Evolutionary conservation across 257 asterid genomes (phyloP).

Genomic region (Gentiana macrophylla): DNA sequence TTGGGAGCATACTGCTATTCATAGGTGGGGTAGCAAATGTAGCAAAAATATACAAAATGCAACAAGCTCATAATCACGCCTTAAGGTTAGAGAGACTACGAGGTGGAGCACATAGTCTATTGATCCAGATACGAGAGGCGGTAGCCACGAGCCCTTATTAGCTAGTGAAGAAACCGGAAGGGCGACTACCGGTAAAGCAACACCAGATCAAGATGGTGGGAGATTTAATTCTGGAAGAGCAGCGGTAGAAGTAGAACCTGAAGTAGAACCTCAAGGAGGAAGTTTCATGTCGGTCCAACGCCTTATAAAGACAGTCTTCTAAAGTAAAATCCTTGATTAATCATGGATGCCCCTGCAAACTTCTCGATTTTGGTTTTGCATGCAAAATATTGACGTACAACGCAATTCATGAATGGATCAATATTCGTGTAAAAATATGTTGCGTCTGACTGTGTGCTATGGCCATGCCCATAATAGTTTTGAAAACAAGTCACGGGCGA

Average conservation of each 20-base stretch:
- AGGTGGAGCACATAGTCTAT: constrained; percentile 68
- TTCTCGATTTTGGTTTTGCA: no score
- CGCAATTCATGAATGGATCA: no score
- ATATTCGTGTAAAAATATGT: no score
- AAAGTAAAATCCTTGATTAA: constrained; percentile 24
- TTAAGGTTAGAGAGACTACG: constrained; percentile 71
- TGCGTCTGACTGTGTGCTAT: no score
- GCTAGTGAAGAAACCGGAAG: constrained; percentile 21
- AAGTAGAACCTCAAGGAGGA: constrained; percentile 6
- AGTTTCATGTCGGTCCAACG: constrained; percentile 11
- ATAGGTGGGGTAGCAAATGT: constrained; percentile 63
- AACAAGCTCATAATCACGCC: constrained; percentile 26
- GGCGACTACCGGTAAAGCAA: constrained; percentile 3
- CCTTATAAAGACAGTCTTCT: constrained; percentile 63
- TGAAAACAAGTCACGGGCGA: no score
- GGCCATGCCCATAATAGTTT: no score
- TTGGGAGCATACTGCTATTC: constrained; percentile 54
- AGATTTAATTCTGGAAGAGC: background rate
- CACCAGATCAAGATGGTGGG: constrained; percentile 15
- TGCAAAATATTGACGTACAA: no score
- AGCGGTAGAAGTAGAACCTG: no score
- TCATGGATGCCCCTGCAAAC: no score
- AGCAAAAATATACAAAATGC: constrained; percentile 79
- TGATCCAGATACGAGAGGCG: constrained; percentile 45
- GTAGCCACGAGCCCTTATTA: constrained; percentile 32